Evolutionary conservation across 495 filamentous ascomycete genomes (phyloP), one percentile per base, ranked within the genome.

Genomic region (Schizothecium vesticola): DNA sequence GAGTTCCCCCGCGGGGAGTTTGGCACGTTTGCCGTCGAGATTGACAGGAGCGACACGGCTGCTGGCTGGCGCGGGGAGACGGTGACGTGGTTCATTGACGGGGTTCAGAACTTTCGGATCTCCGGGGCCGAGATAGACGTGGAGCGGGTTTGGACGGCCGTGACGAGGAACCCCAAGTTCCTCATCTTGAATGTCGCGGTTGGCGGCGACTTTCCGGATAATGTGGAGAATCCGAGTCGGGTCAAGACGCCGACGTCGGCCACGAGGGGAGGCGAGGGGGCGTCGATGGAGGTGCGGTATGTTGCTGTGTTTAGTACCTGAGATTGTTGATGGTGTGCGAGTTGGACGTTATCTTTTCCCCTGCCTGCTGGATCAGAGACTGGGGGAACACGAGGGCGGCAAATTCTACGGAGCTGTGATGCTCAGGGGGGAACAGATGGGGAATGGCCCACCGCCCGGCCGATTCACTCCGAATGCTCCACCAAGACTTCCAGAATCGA

Each of bases 111-210:
- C 10, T 29, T 57, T 22, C 23, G 29, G 3, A 61, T 75, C 31
- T 79, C 74, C 64, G 69, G 73, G 33, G 69, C 72, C 61, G 62
- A 80, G 24, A 67, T 74, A 1, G 81, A 78, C 7, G 72, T 79
- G 64, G 65, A 76, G 68, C 55, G 22, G 6, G 78, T 77, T 31
- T 84, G 81, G 82, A 75, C 70, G 63, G 69, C 73, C 23, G 63
- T 84, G 8, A 79, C 78, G 0, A 67, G 71, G 29, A 66, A 63
- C 10, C 63, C 74, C 2, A 72, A 80, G 67, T 83, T 75, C 64
- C 68, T 84, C 29, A 76, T 80, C 16, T 72, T 84, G 21, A 84
- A 85, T 60, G 80, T 84, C 7, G 82, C 82, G 7, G 80, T 85
- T 24, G 82, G 82, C 2, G 82, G 82, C 0, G 68, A 69, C 64